Conservation (phyloP, 352 stramenopile genomes). For the Globisporangium apiculatum region DNA sequence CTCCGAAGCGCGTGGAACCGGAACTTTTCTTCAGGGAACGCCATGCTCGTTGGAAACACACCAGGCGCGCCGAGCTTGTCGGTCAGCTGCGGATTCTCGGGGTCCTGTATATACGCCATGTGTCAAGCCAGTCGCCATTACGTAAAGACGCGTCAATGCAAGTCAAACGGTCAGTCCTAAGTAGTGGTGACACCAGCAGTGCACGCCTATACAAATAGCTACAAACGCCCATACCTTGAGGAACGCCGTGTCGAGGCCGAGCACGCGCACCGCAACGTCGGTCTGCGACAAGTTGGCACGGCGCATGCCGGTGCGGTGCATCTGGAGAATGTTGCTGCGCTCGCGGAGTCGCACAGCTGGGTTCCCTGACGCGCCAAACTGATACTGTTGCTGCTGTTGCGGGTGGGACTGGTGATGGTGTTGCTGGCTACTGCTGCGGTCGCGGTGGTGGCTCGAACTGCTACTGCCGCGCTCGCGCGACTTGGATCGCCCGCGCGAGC, state of each 20-base stretch:
- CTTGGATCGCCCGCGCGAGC: constrained; percentile 2
- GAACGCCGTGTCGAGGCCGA: constrained; percentile 62
- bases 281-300: constrained; percentile 34
- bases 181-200: no score
- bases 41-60: constrained; percentile 70
- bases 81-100: constrained; percentile 53
- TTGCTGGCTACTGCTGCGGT: constrained; percentile 6
- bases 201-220: background rate
- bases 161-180: no score
- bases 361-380: constrained; percentile 40
- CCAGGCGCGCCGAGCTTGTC: constrained; percentile 66
- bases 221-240: constrained; percentile 46
- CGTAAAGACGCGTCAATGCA: no score
- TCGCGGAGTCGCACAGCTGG: constrained; percentile 51
- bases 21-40: constrained; percentile 78
- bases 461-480: constrained; percentile 3
- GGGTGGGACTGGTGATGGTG: background rate
- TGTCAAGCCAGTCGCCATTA: no score
- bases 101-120: constrained; percentile 25
- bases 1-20: constrained; percentile 65
- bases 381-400: constrained; percentile 16
- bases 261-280: constrained; percentile 47
- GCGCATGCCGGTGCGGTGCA: constrained; percentile 56
- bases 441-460: constrained; percentile 5
- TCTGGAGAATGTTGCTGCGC: constrained; percentile 65